Evolutionary conservation across 2,329 filamentous ascomycete genomes (phyloP).

Genomic region (Pseudopyrenochaeta lycopersici): DNA sequence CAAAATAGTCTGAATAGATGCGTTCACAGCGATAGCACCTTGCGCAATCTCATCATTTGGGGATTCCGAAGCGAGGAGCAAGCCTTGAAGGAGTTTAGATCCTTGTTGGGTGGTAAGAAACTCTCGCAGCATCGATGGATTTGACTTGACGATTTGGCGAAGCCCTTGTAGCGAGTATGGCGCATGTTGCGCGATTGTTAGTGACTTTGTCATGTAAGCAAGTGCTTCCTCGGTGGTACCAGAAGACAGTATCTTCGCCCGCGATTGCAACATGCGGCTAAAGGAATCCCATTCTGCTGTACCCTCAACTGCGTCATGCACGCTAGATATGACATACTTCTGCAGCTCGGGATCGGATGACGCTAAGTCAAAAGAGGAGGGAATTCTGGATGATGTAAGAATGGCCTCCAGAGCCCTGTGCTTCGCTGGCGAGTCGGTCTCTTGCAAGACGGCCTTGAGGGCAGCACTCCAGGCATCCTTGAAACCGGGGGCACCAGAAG

Average conservation of each 20-base stretch:
- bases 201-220: conserved; percentile 47
- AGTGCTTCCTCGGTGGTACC: conserved; percentile 51
- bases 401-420: conserved; percentile 41
- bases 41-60: conserved; percentile 60
- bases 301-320: conserved; percentile 42
- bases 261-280: conserved; percentile 45
- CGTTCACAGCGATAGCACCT: conserved; percentile 50
- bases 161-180: conserved; percentile 55
- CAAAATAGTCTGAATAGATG: conserved; percentile 45
- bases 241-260: conserved; percentile 42
- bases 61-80: conserved; percentile 64
- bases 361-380: conserved; percentile 46
- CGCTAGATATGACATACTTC: conserved; percentile 40
- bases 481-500: conserved; percentile 40
- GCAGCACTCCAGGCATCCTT: conserved; percentile 40
- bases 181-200: conserved; percentile 48
- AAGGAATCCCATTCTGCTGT: conserved; percentile 48
- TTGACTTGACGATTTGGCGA: conserved; percentile 53
- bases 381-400: conserved; percentile 48
- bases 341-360: conserved; percentile 47
- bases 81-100: conserved; percentile 59
- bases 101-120: conserved; percentile 58
- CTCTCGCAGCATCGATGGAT: conserved; percentile 51
- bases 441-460: conserved; percentile 40
- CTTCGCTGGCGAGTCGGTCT: conserved; percentile 36